Conservation (phyloP, 2,329 filamentous ascomycete species). For the Fusarium acutatum region DNA sequence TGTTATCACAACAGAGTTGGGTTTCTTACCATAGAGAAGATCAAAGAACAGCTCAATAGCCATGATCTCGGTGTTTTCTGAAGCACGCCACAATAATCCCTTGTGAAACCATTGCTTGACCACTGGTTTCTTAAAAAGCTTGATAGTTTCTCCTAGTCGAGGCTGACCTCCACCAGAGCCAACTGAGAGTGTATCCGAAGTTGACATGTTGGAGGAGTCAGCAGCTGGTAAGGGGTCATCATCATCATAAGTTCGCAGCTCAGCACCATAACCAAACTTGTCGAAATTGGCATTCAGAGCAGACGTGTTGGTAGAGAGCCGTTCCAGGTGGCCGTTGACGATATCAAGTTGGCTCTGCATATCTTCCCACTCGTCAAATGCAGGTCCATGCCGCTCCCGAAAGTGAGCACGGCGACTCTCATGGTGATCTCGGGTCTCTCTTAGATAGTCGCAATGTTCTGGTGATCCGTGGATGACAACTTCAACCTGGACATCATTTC, state of each 20-base stretch:
- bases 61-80: slow-evolving; percentile 66
- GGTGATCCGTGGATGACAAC: slow-evolving; percentile 66
- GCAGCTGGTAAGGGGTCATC: slow-evolving; percentile 20
- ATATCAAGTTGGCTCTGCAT: slow-evolving; percentile 62
- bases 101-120: slow-evolving; percentile 73
- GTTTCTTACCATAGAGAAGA: slow-evolving; percentile 59
- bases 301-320: slow-evolving; percentile 62
- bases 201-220: slow-evolving; percentile 32
- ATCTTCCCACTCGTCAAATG: slow-evolving; percentile 65
- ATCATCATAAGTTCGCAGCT: slow-evolving; percentile 59
- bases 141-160: slow-evolving; percentile 56
- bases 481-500: slow-evolving; percentile 55
- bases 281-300: slow-evolving; percentile 68
- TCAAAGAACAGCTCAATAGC: slow-evolving; percentile 73
- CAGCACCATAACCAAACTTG: slow-evolving; percentile 69
- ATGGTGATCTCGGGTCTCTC: slow-evolving; percentile 62
- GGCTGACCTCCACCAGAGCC: slow-evolving; percentile 23
- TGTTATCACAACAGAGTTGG: not conserved
- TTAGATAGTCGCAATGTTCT: slow-evolving; percentile 57
- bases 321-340: slow-evolving; percentile 62
- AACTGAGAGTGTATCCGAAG: slow-evolving; percentile 40
- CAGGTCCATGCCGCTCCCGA: slow-evolving; percentile 56
- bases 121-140: slow-evolving; percentile 66
- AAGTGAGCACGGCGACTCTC: slow-evolving; percentile 56
- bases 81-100: slow-evolving; percentile 69